Conservation (phyloP, 23 red algal genomes). For the Agarophyton chilense region DNA sequence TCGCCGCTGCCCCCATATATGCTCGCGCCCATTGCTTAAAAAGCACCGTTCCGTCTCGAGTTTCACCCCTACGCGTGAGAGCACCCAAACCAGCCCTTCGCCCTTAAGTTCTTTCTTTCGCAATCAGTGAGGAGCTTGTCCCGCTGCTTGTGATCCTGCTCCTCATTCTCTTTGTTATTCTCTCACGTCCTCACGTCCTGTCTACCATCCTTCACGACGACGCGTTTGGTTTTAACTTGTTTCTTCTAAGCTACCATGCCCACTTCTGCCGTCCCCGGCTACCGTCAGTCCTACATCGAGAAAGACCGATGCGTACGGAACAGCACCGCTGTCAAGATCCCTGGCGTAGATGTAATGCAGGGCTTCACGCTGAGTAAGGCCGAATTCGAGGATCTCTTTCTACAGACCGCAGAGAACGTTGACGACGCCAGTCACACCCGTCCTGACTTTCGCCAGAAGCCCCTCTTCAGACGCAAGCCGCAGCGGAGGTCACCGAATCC, state of each 20-base stretch:
- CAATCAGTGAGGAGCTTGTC: constrained; percentile 28
- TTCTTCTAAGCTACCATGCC: neutral
- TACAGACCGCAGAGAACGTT: constrained; percentile 50
- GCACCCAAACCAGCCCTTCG: neutral
- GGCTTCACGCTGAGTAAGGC: constrained; percentile 58
- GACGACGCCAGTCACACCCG: constrained; percentile 36
- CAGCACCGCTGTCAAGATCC: constrained; percentile 47
- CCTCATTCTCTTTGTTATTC: neutral
- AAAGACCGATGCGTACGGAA: constrained; percentile 72
- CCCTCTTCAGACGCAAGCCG: constrained; percentile 19
- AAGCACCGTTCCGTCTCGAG: neutral
- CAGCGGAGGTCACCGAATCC: neutral
- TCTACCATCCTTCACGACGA: neutral
- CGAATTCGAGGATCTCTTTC: constrained; percentile 70
- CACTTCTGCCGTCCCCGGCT: constrained; percentile 24
- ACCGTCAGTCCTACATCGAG: constrained; percentile 70
- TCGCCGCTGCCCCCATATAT: neutral
- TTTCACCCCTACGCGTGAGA: neutral
- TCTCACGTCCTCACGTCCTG: too few relatives aligned
- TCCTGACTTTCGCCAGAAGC: neutral
- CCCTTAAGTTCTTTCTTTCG: constrained; percentile 4
- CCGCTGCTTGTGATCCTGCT: constrained; percentile 35
- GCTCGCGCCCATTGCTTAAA: constrained; percentile 6
- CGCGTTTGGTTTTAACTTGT: neutral
- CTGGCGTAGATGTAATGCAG: constrained; percentile 61